These are phyloP conservation scores for Hyaloscypha variabilis DNA, from an alignment of 495 filamentous ascomycete species.

Conservation along the genomic window DNA sequence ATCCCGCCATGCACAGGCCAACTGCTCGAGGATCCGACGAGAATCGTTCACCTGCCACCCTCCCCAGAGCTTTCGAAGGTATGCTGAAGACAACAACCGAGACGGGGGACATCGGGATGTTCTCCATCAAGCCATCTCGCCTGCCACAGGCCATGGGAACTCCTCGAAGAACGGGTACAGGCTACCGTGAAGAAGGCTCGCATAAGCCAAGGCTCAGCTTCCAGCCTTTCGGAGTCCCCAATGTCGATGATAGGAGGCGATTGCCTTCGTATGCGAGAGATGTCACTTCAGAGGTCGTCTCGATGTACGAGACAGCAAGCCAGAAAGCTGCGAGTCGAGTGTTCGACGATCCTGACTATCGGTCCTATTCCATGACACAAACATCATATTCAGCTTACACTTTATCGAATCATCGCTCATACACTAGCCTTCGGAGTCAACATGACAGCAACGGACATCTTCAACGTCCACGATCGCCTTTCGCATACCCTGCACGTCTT, in stretches of 20 bases:
- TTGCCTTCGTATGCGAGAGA: constrained; percentile 44
- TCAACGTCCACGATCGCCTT: constrained; percentile 62
- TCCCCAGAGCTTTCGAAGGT: constrained; percentile 47
- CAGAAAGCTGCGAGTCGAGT: constrained; percentile 42
- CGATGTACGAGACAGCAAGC: constrained; percentile 49
- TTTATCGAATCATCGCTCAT: constrained; percentile 55
- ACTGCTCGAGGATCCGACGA: constrained; percentile 3
- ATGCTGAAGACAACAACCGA: constrained; percentile 75
- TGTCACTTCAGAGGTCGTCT: constrained; percentile 47
- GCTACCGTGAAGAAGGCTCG: constrained; percentile 14
- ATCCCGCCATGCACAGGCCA: neutral
- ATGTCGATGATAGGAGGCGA: constrained; percentile 35
- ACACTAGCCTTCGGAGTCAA: constrained; percentile 51
- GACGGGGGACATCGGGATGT: constrained; percentile 66
- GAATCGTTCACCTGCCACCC: constrained; percentile 2
- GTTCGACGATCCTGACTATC: constrained; percentile 43
- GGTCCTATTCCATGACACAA: constrained; percentile 61
- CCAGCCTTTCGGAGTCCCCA: constrained; percentile 25
- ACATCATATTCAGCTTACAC: constrained; percentile 49
- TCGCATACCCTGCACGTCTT: constrained; percentile 64
- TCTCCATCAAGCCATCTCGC: constrained; percentile 55
- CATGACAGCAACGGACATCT: constrained; percentile 31
- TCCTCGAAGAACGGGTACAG: constrained; percentile 20
- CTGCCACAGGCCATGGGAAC: constrained; percentile 36
- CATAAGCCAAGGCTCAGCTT: constrained; percentile 17